Evolutionary conservation across 306 rosid species (phyloP).

Genomic region (Vachellia pachyceras): DNA sequence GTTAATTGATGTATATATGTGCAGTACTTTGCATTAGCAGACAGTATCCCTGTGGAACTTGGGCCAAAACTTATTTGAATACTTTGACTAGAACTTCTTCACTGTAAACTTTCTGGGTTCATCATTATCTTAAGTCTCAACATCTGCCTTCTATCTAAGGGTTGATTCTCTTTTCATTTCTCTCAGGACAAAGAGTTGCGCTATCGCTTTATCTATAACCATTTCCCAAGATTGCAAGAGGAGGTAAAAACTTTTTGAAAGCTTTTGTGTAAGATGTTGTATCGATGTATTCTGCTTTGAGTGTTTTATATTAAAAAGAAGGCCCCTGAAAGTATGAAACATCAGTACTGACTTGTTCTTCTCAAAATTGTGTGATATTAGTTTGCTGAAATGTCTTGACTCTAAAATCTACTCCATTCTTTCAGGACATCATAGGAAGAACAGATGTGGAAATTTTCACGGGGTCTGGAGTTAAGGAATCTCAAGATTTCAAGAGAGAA

Average conservation of each 20-base stretch:
- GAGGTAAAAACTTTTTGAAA: slow-evolving; percentile 61
- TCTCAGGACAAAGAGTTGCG: slow-evolving; percentile 84
- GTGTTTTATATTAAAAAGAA: background rate
- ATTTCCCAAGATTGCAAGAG: slow-evolving; percentile 86
- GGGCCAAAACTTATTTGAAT: background rate
- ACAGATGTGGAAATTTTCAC: slow-evolving; percentile 93
- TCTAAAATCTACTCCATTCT: background rate
- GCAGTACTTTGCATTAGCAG: background rate
- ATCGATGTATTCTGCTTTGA: slow-evolving; percentile 3
- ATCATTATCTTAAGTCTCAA: background rate
- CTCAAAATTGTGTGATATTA: slow-evolving; percentile 18
- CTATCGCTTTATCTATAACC: slow-evolving; percentile 88
- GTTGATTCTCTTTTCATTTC: slow-evolving; percentile 25
- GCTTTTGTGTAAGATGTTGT: slow-evolving; percentile 6
- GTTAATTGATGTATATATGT: background rate
- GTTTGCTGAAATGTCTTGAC: slow-evolving; percentile 17
- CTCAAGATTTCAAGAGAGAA: slow-evolving; percentile 92
- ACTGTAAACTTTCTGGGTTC: background rate
- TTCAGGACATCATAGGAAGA: slow-evolving; percentile 90
- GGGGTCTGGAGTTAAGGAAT: slow-evolving; percentile 84
- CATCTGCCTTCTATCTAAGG: slow-evolving; percentile 6
- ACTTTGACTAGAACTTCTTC: background rate
- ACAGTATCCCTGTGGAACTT: background rate
- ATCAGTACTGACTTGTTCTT: slow-evolving; percentile 2
- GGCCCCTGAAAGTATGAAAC: background rate